Percentiles rank a stretch among this genome's conserved stretches.
Evolutionary conservation across 352 stramenopile genomes (phyloP).

Genomic region (Globisporangium echinulatum): DNA sequence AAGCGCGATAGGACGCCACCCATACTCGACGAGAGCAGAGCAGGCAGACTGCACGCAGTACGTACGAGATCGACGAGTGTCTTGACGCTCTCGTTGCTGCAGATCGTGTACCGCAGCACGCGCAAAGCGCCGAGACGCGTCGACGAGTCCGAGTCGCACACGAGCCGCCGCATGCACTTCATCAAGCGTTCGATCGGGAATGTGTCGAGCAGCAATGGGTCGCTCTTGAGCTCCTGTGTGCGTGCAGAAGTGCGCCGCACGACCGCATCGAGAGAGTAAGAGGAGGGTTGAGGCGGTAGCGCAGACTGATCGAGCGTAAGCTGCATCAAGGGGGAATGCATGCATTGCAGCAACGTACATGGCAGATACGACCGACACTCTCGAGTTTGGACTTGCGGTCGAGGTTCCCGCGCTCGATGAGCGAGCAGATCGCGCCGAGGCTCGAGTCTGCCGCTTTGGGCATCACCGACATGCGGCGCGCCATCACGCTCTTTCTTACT

Average conservation of each 20-base stretch:
- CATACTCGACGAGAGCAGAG: too few relatives aligned
- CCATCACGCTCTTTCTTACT: conserved; percentile 4
- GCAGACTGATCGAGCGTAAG: too few relatives aligned
- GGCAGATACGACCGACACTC: conserved; percentile 73
- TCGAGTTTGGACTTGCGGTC: conserved; percentile 87
- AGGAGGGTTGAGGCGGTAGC: too few relatives aligned
- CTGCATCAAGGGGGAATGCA: neutral
- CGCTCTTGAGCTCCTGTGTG: conserved; percentile 74
- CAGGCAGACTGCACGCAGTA: conserved; percentile 18
- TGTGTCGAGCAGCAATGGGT: conserved; percentile 73
- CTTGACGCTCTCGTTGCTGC: conserved; percentile 64
- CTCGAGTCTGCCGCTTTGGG: conserved; percentile 14
- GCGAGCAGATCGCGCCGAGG: conserved; percentile 72
- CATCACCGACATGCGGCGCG: conserved; percentile 14
- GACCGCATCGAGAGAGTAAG: neutral
- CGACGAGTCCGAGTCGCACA: conserved; percentile 75
- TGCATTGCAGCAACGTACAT: conserved; percentile 28
- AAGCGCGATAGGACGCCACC: neutral
- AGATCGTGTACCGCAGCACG: conserved; percentile 81
- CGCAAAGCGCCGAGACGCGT: conserved; percentile 67
- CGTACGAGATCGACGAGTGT: conserved; percentile 57
- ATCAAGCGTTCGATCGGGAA: conserved; percentile 80
- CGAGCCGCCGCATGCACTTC: conserved; percentile 67
- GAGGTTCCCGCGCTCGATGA: conserved; percentile 76
- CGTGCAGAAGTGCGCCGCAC: neutral